Evolutionary conservation across 495 filamentous ascomycete genomes (phyloP), one percentile per base, ranked within the genome.

Genomic region (Apiosordaria backusii): DNA sequence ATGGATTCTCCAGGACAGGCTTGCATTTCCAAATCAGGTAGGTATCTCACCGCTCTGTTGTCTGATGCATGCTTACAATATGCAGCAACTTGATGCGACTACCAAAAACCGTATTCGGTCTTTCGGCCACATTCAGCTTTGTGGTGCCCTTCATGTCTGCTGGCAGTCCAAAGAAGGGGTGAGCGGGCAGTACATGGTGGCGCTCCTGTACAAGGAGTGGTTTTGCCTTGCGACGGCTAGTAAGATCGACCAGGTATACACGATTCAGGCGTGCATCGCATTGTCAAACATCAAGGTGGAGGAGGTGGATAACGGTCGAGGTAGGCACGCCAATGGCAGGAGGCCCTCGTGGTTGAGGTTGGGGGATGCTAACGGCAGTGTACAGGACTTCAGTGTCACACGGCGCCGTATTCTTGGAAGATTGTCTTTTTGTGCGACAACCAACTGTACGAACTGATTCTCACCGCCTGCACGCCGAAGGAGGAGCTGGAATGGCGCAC

Each of bases 351-450:
- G 35, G 10, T 15, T 45, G 35, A 13, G 35, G 35, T 1, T 45
- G 35, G 16, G 6, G 9, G 7, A 21, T 65, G 29, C 71, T 76
- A 52, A 73, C 67, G 6, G 15, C 4, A 13, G 16, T 35, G 6
- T 18, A 58, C 67, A 96, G 93, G 93, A 2, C 76, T 97, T 6
- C 90, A 90, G 78, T 97, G 92, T 72, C 86, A 94, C 71, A 91
- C 88, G 21, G 92, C 90, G 22, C 86, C 88, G 15, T 91, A 91
- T 74, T 93, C 92, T 2, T 98, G 93, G 94, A 99, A 97, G 75
- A 73, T 97, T n/a, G 80, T 90, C 18, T 97, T 98, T 69, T 89
- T 93, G 70, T 83, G 86, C 53, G 83, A 89, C 55, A 84, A 91
- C 66, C 87, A 89, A 52, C 83, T 91, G 21, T 95, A 89, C 74